Evolutionary conservation across 805 yeast genomes (phyloP), one percentile per base, ranked within the genome.

Genomic region (Candida koratica): DNA sequence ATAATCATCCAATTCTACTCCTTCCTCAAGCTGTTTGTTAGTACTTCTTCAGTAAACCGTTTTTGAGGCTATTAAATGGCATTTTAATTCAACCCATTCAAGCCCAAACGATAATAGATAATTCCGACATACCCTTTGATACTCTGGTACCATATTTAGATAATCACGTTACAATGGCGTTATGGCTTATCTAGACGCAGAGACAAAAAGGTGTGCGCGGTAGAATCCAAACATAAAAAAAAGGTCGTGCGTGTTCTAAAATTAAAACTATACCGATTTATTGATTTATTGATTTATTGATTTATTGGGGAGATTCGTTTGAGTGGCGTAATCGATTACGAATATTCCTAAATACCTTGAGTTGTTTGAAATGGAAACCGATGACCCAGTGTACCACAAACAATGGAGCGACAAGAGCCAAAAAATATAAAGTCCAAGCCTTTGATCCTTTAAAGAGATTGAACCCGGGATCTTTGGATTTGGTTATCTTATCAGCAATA

Each of bases 371-470:
- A 25, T 47, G 51, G 32, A 33, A 24, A 19, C 49, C 44, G 9
- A 58, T 42, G 1, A 29, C 33, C 36, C 38, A 47, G 37, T 58
- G 55, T 10, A 48, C 19, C 5, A 59, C 14, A 50, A 54, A 57
- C 15, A 58, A 37, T 2, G 66, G 66, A 8, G 47, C 36, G 37
- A 39, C 48, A 15, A 52, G 32, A 11, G 48, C 31, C 6, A 38
- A 17, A n/a, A 48, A 46, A 17, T 51, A 50, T 18, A 52, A 36
- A 3, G 36, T 12, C 27, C 40, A 48, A 3, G 61, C 51, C n/a
- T 23, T 14, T 3, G 47, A 48, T 8, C 67, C 67, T 26, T 45
- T 43, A 33, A 51, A 60, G 22, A 59, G 40, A 37, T 58, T 58
- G 41, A 60, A 58, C 5, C 60, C 58, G 5, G 53, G 45, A 32